Evolutionary conservation across 1,139 yeast species (phyloP), one percentile per base, ranked within the genome.

Genomic region (Wickerhamomyces sp.): DNA sequence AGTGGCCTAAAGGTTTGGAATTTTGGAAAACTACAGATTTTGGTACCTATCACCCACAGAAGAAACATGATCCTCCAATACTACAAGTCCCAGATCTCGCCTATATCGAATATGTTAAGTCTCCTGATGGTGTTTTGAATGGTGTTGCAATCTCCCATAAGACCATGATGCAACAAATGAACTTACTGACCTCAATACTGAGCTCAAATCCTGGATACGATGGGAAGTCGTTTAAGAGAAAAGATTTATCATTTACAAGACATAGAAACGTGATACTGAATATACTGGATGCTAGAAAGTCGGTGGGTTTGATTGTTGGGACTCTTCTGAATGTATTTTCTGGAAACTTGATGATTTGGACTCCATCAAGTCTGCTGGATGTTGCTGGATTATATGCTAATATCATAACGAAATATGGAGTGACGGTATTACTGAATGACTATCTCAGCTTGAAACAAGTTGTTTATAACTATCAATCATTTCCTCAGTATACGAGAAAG

Each of bases 121-220:
- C 95, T 2, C 95, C 98, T 0, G 79, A 88, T 18, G 98, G 98
- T 2, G 95, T 91, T 55, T 67, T 90, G 34, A 75, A 96, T 45
- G 99, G 99, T 7, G 95, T 94, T 36, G 96, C 95, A 1, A 76
- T 94, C 61, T 85, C 94, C 32, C 98, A 93, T 60, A 73, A 89
- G 49, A 90, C 96, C 0, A 78, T 94, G 15, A 74, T 86, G 58
- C 94, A 89, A 57, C 99, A 93, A 61, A 88, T 93, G 93, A 76
- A 79, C 48, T 78, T 89, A 44, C 62, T 94, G 34, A 76, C 85
- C 13, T 75, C 80, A 7, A 79, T 94, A 29, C 67, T 93, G 23
- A 77, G 79, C 60, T 81, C 88, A 47, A 70, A 73, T 60, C 88
- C 91, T 52, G 56, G 57, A 39, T 61, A 64, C 59, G 62, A 62